These are phyloP conservation scores for Angomonas ambiguus DNA, from an alignment of 208 protist genomes.

Conservation along the genomic window DNA sequence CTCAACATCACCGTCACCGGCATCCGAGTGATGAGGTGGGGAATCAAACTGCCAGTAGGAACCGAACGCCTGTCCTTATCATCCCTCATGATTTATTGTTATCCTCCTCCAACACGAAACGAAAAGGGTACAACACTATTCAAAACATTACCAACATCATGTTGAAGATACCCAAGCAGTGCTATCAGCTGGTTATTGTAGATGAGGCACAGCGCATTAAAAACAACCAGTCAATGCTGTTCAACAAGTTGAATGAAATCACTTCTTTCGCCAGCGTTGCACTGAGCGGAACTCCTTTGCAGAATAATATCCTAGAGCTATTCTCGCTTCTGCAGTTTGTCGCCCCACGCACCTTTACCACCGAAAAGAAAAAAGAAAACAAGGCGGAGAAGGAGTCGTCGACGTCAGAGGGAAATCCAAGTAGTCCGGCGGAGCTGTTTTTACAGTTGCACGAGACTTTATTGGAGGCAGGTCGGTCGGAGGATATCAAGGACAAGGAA, in stretches of 20 bases:
- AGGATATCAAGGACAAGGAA: slow-evolving; percentile 29
- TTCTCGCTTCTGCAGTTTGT: slow-evolving; percentile 91
- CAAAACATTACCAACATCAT: neutral
- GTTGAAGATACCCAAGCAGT: slow-evolving; percentile 26
- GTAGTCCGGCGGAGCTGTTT: slow-evolving; percentile 21
- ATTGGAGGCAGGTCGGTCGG: slow-evolving; percentile 22
- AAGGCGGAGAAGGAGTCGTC: neutral
- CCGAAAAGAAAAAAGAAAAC: slow-evolving; percentile 6
- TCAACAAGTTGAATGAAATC: slow-evolving; percentile 34
- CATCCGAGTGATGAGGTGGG: too few species aligned
- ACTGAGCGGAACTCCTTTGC: slow-evolving; percentile 89
- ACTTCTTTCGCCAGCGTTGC: slow-evolving; percentile 29
- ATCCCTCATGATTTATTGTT: slow-evolving; percentile 46
- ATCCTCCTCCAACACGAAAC: slow-evolving; percentile 9
- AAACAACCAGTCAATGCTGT: slow-evolving; percentile 32
- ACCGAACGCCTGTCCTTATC: slow-evolving; percentile 30
- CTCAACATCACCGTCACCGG: too few species aligned
- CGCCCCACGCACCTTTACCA: slow-evolving; percentile 57
- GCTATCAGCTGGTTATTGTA: slow-evolving; percentile 81
- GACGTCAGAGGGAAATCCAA: neutral
- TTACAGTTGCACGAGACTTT: slow-evolving; percentile 36
- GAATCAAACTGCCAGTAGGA: neutral
- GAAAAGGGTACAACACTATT: neutral
- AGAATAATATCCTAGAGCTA: slow-evolving; percentile 93
- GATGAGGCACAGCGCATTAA: slow-evolving; percentile 94